Conservation (phyloP, 495 filamentous ascomycete genomes). For the Oleoguttula mirabilis region DNA sequence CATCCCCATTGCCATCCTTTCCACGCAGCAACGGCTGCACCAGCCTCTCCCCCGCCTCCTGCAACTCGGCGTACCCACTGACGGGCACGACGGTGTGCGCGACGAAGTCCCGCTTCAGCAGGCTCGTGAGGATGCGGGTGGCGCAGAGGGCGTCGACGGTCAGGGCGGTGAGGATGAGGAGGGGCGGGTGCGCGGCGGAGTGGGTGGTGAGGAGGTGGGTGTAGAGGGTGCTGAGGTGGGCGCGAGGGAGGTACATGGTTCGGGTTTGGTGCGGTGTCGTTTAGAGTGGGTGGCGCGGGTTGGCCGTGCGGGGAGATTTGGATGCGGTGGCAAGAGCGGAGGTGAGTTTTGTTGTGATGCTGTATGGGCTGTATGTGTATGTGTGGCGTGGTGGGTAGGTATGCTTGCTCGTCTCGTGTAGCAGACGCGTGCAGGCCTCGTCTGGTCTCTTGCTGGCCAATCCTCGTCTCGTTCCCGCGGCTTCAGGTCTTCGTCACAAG, state of each 20-base stretch:
- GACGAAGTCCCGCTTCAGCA: conserved; percentile 93
- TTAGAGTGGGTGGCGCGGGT: no score
- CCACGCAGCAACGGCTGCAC: conserved; percentile 81
- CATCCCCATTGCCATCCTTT: conserved; percentile 67
- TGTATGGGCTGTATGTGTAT: no score
- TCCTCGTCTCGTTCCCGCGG: no score
- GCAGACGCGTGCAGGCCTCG: no score
- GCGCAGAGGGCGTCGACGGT: conserved; percentile 94
- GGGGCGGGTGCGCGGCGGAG: conserved; percentile 72
- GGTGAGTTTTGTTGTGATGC: no score
- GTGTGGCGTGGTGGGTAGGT: no score
- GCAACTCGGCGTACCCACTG: conserved; percentile 80
- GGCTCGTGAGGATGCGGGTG: conserved; percentile 78
- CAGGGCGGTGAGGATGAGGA: conserved; percentile 85
- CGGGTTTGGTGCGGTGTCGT: no score
- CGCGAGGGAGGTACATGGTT: conserved; percentile 86
- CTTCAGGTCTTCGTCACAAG: no score
- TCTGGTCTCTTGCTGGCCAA: no score
- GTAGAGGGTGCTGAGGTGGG: conserved; percentile 81
- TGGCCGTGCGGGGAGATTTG: no score
- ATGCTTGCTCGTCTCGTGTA: no score
- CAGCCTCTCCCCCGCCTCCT: conserved; percentile 60
- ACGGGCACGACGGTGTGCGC: conserved; percentile 96
- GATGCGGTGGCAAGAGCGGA: no score
- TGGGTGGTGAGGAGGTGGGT: conserved; percentile 67